phyloP scores from a whole-genome alignment of 805 yeast genomes.

The Myxozyma sirexii region DNA sequence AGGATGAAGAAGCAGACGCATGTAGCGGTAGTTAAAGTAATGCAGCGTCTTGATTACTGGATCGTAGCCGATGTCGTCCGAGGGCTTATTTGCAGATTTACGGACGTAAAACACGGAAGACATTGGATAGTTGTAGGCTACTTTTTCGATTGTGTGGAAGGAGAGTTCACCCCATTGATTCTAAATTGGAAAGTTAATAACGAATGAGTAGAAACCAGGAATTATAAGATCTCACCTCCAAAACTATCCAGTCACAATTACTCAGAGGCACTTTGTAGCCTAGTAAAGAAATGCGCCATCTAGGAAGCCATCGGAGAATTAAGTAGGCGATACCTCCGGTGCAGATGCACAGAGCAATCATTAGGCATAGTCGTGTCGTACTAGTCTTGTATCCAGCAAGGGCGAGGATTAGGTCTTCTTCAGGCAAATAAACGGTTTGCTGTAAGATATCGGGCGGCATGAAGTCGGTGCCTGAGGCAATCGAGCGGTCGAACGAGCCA shows the following conservation, averaged over 20 bases:
- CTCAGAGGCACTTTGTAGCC: conserved; percentile 73
- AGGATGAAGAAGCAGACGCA: conserved; percentile 82
- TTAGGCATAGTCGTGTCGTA: conserved; percentile 49
- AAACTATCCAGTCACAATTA: conserved; percentile 85
- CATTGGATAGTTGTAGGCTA: conserved; percentile 69
- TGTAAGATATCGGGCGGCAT: conserved; percentile 12
- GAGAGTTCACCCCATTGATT: conserved; percentile 88
- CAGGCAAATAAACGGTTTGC: conserved; percentile 90
- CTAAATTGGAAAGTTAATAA: conserved; percentile 15
- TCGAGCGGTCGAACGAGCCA: conserved; percentile 10
- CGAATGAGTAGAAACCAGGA: too few species aligned
- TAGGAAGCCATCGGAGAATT: conserved; percentile 83
- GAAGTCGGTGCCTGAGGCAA: background rate
- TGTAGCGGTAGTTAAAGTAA: conserved; percentile 78
- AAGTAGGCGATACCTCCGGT: conserved; percentile 77
- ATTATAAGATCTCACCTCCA: conserved; percentile 51
- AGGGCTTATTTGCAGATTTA: conserved; percentile 18
- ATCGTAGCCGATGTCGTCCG: conserved; percentile 48
- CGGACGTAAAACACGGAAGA: conserved; percentile 59
- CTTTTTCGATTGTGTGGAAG: conserved; percentile 57
- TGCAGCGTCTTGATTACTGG: conserved; percentile 72
- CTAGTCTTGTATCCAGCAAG: conserved; percentile 84
- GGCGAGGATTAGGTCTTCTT: conserved; percentile 92
- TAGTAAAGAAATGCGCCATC: conserved; percentile 64
- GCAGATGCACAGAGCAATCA: conserved; percentile 55